Base-by-base conservation (phyloP, 306 rosid genomes). In the Glycine tomentella region DNA sequence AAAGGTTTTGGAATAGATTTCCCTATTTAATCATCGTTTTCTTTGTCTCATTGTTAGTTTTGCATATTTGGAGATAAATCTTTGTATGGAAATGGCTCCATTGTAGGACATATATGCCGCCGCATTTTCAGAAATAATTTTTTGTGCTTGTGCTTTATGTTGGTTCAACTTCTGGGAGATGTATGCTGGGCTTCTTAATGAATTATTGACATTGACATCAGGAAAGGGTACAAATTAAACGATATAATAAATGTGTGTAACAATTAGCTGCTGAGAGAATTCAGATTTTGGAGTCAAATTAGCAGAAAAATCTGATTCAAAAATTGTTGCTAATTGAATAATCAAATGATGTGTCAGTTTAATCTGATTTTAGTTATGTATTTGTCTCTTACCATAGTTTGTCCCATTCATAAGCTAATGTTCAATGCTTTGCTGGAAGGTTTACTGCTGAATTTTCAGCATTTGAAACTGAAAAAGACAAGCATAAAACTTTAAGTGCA, bases 1-100 rank as follows among this genome's bases (percentile, higher is more conserved):
- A 7, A 67, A 10, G 56, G 70, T 72, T 74, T 68, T 84, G 86
- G 58, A 65, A 80, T 66, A 16, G 79, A 71, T 58, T 81, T 62
- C 36, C 56, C 33, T 69, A 25, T 77, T 59, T 38, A 14, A 59
- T 72, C 58, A 44, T 71, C 80, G 72, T 48, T 85, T 83, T 70
- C 85, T 15, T 55, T 64, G 56, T 72, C 66, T 76, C 52, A 15
- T 46, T 57, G 7, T 80, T 83, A 58, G 62, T 70, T 33, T 20
- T 49, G 16, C 69, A 45, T 55, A 31, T 78, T 44, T 8, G 0
- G 11, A 50, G 62, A 58, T 58, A 51, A 79, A 15, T 33, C 75
- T 10, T 10, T 74, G 63, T 42, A 42, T 67, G 58, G 72, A 36
- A 52, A 13, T 20, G 33, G 63, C 49, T 73, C 20, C 46, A 48